Conservation (phyloP, 2,329 filamentous ascomycete species). For the Ceratocystis variospora region DNA sequence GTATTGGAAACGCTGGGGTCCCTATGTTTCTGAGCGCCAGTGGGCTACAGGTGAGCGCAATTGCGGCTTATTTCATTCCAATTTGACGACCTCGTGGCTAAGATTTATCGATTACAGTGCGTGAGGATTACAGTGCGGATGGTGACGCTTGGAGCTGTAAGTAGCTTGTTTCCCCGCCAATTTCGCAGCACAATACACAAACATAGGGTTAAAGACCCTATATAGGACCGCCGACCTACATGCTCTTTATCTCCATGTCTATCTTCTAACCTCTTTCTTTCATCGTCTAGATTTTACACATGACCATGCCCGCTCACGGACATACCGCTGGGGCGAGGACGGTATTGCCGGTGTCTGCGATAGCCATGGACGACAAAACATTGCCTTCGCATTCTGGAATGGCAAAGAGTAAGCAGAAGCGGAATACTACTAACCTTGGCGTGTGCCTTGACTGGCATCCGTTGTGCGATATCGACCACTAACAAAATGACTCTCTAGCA, state of each 20-base stretch:
- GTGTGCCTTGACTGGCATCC: too few relatives aligned
- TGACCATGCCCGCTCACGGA: slow-evolving; percentile 74
- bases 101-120: slow-evolving; percentile 38
- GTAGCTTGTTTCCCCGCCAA: slow-evolving; percentile 27
- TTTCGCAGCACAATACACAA: background rate
- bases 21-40: slow-evolving; percentile 85
- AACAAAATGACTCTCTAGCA: slow-evolving; percentile 36
- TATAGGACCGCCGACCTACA: background rate
- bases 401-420: slow-evolving; percentile 60
- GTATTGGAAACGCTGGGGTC: slow-evolving; percentile 98
- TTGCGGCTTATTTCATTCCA: background rate
- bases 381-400: slow-evolving; percentile 96
- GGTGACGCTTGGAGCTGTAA: slow-evolving; percentile 93
- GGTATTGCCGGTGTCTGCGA: slow-evolving; percentile 91
- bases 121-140: slow-evolving; percentile 80
- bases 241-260: background rate
- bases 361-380: slow-evolving; percentile 79
- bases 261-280: background rate
- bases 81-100: slow-evolving; percentile 20
- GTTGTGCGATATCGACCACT: slow-evolving; percentile 3
- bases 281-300: slow-evolving; percentile 65
- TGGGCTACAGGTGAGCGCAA: slow-evolving; percentile 68
- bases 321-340: slow-evolving; percentile 92
- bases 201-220: slow-evolving; percentile 22
- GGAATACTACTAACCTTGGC: too few relatives aligned